Percentiles rank a stretch among this genome's conserved stretches.
Conservation (phyloP, 2,329 filamentous ascomycete genomes). For the Botrytis sinoallii region DNA sequence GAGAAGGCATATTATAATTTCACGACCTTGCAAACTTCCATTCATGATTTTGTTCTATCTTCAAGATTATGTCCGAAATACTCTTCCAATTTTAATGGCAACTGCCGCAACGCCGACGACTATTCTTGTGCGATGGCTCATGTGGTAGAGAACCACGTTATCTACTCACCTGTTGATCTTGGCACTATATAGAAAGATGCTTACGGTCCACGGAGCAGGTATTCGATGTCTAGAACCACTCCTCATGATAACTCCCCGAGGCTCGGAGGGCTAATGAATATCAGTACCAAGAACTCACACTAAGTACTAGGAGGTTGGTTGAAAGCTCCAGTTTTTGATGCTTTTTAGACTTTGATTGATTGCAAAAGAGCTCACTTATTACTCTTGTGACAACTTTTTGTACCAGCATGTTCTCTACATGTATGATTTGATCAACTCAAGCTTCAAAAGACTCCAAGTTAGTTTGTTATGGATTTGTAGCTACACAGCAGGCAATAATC, state of each 20-base stretch:
- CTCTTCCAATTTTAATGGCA: not conserved
- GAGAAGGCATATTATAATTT: not conserved
- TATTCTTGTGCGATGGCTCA: not conserved
- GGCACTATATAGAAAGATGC: not conserved
- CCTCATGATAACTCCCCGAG: not conserved
- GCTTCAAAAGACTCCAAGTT: not conserved
- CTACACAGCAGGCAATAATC: slow-evolving; percentile 8
- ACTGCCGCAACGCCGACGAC: not conserved
- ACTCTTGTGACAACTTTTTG: not conserved
- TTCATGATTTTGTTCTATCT: not conserved
- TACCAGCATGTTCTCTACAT: not conserved
- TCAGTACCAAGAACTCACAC: not conserved
- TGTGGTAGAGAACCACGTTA: not conserved
- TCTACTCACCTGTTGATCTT: not conserved
- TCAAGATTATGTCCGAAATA: slow-evolving; percentile 4
- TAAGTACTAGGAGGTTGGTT: not conserved
- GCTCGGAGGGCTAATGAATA: not conserved
- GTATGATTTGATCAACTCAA: not conserved
- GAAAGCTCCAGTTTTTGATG: not conserved
- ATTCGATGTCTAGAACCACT: not conserved
- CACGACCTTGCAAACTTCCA: not conserved
- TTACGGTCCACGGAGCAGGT: not conserved
- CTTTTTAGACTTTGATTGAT: not conserved
- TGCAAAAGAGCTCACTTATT: not conserved
- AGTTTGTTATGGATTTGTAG: slow-evolving; percentile 1